Base-by-base conservation (phyloP, 2,329 filamentous ascomycete genomes). In the Raffaelea albimanens region DNA sequence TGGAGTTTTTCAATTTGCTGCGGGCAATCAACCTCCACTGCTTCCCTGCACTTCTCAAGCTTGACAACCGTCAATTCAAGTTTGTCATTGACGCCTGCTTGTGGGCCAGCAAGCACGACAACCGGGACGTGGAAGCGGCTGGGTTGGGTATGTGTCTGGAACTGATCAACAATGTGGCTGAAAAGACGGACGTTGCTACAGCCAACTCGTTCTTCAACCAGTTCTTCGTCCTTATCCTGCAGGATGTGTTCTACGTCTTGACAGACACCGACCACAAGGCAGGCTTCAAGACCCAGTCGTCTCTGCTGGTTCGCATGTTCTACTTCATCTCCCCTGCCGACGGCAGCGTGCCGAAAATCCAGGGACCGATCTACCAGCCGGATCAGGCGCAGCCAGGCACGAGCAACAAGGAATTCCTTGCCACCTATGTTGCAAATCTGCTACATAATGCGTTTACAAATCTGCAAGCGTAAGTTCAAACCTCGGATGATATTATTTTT, bases 101-200 rank as follows among this genome's bases (percentile, higher is more conserved):
- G 76, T 98, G 93, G 94, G 93, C 94, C n/a, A 96, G 91, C 73
- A 98, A 98, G 73, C 93, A 98, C 67, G 93, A 98, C 70, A 98
- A 98, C 69, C 86, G 93, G 51, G 89, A 96, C 62, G 93, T 98
- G 25, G 93, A 98, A 67, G 88, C 87, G 56, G 94, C 93, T 36
- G 93, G 93, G 51, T 80, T 98, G 52, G 93, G 90, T 67, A 98
- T 98, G 93, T 97, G 91, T 65, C 80, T 95, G 56, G 93, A 98
- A 69, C 75, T 98, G 55, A 90, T 98, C 63, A 91, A 86, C 67
- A 98, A 98, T 68, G 95, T 98, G 72, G 88, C 91, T 9, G 91
- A 96, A 58, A 85, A 91, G 61, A 84, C 89, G 1, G 90, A 97
- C 63, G 69, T 79, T 19, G 75, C 83, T 60, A 97, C 89, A 0